Evolutionary conservation across 2,329 filamentous ascomycete species (phyloP), one percentile per base, ranked within the genome.

Genomic region (Fusarium oxysporum): DNA sequence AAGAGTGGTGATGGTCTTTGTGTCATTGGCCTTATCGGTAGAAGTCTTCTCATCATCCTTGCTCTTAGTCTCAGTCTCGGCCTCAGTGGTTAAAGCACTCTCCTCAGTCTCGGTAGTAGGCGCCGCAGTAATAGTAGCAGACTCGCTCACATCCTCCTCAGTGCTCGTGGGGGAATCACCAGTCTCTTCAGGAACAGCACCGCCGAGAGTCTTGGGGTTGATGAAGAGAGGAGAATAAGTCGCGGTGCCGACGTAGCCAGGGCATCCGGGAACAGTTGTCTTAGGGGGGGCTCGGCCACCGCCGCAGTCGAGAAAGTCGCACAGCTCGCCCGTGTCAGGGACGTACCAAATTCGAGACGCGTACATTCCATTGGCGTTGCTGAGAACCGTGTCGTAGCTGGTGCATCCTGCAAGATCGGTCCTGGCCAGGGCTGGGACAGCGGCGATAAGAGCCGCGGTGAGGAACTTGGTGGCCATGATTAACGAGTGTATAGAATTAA

Each of bases 221-320:
- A 90, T 80, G 80, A 83, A 91, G 48, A 78, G 82, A 13, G 88
- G 87, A 62, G 83, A 83, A 80, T 89, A 88, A 17, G 85, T 86
- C 21, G 82, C 86, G 32, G 88, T 89, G 70, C 89, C 90, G 5
- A 78, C 75, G 83, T 92, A 91, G 8, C 62, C 76, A 5, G 80
- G 77, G 77, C 91, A 93, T 5, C 90, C 91, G 2, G 91, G 91
- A 28, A 90, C 87, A 32, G 85, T 87, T 21, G 87, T 89, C 83
- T 90, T 92, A 68, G 89, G 87, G 6, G 91, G 89, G 13, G 90
- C 91, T 50, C 87, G 85, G 62, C 90, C 91, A 72, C 91, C 91
- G 65, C 91, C 91, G 81, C 91, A 92, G 86, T 92, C 91, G 73
- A 90, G 85, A 69, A 89, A 78, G 16, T 84, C 83, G 85, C 91